phyloP scores from a whole-genome alignment of 345 rosid genomes.

The Arabis hirsuta region DNA sequence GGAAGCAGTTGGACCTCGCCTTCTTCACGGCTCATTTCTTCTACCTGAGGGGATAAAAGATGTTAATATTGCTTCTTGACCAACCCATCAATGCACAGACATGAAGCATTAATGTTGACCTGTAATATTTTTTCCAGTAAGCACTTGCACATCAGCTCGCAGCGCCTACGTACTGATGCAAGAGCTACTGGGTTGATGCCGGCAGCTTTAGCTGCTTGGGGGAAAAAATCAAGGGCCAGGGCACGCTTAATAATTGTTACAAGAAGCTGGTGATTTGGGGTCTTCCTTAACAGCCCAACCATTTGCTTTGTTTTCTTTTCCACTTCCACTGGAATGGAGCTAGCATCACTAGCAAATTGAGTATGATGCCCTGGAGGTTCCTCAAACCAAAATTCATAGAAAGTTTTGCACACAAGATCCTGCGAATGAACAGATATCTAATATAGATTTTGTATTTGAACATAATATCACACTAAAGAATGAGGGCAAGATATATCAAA shows the following conservation, averaged over 20 bases:
- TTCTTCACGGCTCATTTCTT: slow-evolving; percentile 75
- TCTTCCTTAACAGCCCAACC: slow-evolving; percentile 80
- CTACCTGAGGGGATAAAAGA: slow-evolving; percentile 59
- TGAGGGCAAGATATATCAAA: slow-evolving; percentile 9
- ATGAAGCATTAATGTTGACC: slow-evolving; percentile 49
- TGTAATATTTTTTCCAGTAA: slow-evolving; percentile 93
- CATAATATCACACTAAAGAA: slow-evolving; percentile 13
- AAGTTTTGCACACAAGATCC: slow-evolving; percentile 99
- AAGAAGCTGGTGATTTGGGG: slow-evolving; percentile 86
- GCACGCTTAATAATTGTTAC: slow-evolving; percentile 86
- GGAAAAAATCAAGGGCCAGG: slow-evolving; percentile 89
- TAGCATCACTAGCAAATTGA: slow-evolving; percentile 72
- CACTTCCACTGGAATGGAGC: slow-evolving; percentile 90
- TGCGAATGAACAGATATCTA: slow-evolving; percentile 42
- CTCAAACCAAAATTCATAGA: slow-evolving; percentile 98
- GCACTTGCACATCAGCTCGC: slow-evolving; percentile 97
- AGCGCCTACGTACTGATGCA: slow-evolving; percentile 88
- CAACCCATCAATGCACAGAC: slow-evolving; percentile 30
- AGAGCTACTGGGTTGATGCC: slow-evolving; percentile 89
- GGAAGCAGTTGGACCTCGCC: slow-evolving; percentile 75
- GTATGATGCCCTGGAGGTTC: slow-evolving; percentile 79
- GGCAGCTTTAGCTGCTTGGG: slow-evolving; percentile 95
- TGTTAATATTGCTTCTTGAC: slow-evolving; percentile 27
- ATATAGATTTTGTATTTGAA: slow-evolving; percentile 13
- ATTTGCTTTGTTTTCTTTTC: slow-evolving; percentile 95